Evolutionary conservation across 1,139 yeast genomes (phyloP), one percentile per base, ranked within the genome.

Genomic region (Candida buenavistaensis): DNA sequence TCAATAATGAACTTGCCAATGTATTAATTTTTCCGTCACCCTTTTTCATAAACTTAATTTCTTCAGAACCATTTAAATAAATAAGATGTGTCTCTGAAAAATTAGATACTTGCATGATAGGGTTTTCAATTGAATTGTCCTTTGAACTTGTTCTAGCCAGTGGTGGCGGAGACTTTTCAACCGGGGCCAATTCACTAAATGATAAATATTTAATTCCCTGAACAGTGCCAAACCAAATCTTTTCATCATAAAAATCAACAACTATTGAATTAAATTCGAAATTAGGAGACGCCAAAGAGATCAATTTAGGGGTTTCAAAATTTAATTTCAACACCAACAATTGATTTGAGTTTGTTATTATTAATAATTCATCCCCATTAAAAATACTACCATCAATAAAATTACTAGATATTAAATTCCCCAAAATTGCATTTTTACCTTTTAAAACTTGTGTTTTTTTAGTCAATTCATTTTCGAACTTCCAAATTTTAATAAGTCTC

Each of bases 401-500:
- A 35, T 66, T 70, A 11, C 69, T 64, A 40, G 68, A 68, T 9
- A 78, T 59, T 29, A 62, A 62, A 8, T 57, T 59, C 0, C 81
- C 82, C 32, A 82, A 54, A 1, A 80, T 60, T 1, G 75, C 78
- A 48, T 76, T 82, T 38, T 81, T 68, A 0, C 89, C 88, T 31
- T 66, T 64, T 11, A 82, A 55, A 5, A 72, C 65, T 1, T 54
- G 43, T 2, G 57, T 47, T 23, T 52, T 52, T 4, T 44, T 22
- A 16, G 12, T 20, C 7, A 12, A 19, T 12, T 21, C 16, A 23
- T 52, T 55, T 4, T 54, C 65, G 28, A 71, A 55, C 40, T 62
- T 68, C 90, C 90, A 82, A 1, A 78, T 55, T 37, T 82, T 78
- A 15, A 81, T 60, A 40, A 79, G 71, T 23, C 89, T 62, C 6